Base-by-base conservation (phyloP, 2,329 filamentous ascomycete species). In the Fusarium sp. region DNA sequence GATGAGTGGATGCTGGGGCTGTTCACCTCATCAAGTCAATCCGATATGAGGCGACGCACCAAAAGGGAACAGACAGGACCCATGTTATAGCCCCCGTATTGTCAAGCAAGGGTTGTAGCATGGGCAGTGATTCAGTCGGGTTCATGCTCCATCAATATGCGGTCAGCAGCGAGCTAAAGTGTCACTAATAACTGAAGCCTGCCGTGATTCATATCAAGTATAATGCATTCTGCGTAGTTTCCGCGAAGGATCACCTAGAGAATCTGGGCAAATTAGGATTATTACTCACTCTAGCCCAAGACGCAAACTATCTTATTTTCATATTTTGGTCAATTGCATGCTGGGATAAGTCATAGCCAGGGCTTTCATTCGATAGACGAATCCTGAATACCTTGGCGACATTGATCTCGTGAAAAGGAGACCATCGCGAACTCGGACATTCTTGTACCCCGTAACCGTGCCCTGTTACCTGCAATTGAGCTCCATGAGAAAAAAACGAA, bases 71-170 rank as follows among this genome's bases (percentile, higher is more conserved):
- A 57, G 33, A 64, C n/a, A 54, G 45, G 63, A 53, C 33, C 63
- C 62, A 67, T 62, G 62, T 53, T 61, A 61, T 52, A 36, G 29
- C 31, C 38, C 58, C 45, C 52, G 42, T 38, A 57, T 52, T 49
- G 31, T 57, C 45, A 60, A 50, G 29, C 71, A 60, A 73, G 71
- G 71, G 42, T 61, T 27, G n/a, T 54, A 41, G 33, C 61, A 63
- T 70, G 54, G 41, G 47, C 54, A 46, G 53, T 18, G 36, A 58
- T 62, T 56, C 25, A 55, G 39, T 52, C 56, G n/a, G 63, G 46
- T 62, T 73, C 58, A 71, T 61, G 70, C 67, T 54, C 59, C 52
- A 54, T 50, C 65, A 72, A 68, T 36, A 71, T 73, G 59, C 71
- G 61, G 71, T 73, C 71, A 73, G 52, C 64, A 61, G 12, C 31